Evolutionary conservation across 1,139 yeast genomes (phyloP), one percentile per base, ranked within the genome.

Genomic region (Scheffersomyces illinoinensis): DNA sequence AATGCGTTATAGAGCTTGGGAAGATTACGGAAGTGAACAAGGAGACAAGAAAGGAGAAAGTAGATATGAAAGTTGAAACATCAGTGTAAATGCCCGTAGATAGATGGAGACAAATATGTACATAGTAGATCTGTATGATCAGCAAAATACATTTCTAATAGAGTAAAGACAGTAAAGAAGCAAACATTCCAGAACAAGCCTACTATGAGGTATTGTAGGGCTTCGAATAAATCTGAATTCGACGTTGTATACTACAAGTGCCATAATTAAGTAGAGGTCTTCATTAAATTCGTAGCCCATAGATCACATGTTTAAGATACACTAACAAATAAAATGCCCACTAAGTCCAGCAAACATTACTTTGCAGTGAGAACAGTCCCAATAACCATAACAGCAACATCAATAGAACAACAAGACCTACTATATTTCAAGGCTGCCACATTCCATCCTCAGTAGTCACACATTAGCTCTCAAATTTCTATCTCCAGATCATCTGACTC

Each of bases 11-110:
- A n/a, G n/a, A n/a, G n/a, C n/a, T n/a, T n/a, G n/a, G n/a, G n/a
- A n/a, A n/a, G n/a, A n/a, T n/a, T n/a, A n/a, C n/a, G n/a, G 58
- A 61, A 20, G 7, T 19, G 17, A 18, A 48, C 4, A 48, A 48
- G 51, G 19, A 48, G 51, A 2, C 18, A 20, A 24, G 10, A 10
- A 48, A 12, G 26, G 51, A 48, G 26, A 48, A 17, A n/a, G 26
- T 20, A 18, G 24, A 48, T 12, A 48, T 7, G 51, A 20, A 7
- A 47, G 50, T 17, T 7, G 2, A 73, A 73, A 62, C 68, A 74
- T 57, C 64, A 76, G 17, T 72, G 66, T 60, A 33, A 33, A 33
- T 10, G 43, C 17, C 17, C 12, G 43, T 33, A 12, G 43, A 12
- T 33, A 2, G 1, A 33, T 33, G 17, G 7, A 33, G 43, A 33